Base-by-base conservation (phyloP, 805 yeast genomes). In the Suhomyces faveliae region DNA sequence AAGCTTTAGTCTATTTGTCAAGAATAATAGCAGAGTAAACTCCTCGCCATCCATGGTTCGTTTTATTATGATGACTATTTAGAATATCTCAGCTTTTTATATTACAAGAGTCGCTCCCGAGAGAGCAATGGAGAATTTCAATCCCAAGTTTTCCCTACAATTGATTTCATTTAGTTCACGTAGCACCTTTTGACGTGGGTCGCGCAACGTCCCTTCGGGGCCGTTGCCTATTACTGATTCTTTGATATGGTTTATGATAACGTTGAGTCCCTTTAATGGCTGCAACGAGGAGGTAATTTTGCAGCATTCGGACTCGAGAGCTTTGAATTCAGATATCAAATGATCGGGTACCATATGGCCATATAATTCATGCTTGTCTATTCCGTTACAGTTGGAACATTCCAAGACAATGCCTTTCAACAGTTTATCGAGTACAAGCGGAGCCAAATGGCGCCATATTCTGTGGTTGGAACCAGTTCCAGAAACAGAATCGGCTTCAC, bases 311-410 rank as follows among this genome's bases (percentile, higher is more conserved):
- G 37, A 10, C 23, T 56, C 52, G 5, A 72, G 57, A 22, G 48
- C 51, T 12, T 43, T 42, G 21, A 91, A 67, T 58, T 89, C 96
- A 5, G 67, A 59, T 10, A 87, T 73, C 23, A 90, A 63, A 54
- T 77, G 76, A 2, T 63, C 56, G 3, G 97, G 96, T 10, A 86
- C 83, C 65, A 90, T 60, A 66, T 90, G 97, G 2, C 97, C 97
- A 61, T 81, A 90, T 21, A 89, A 58, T 5, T 74, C 73, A 8
- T 69, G 64, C 1, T 71, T 68, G 0, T 74, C 58, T 27, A 46
- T 46, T 1, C 55, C 42, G 43, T 59, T 62, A 13, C 52, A 43
- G 5, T 80, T 77, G 0, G 96, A 87, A 60, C 97, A 90, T 63
- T 90, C 97, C 20, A 91, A 78, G 12, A 89, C 63, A 1, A 90